Evolutionary conservation across 2,329 filamentous ascomycete genomes (phyloP).

Genomic region (Thielaviopsis ethacetica): DNA sequence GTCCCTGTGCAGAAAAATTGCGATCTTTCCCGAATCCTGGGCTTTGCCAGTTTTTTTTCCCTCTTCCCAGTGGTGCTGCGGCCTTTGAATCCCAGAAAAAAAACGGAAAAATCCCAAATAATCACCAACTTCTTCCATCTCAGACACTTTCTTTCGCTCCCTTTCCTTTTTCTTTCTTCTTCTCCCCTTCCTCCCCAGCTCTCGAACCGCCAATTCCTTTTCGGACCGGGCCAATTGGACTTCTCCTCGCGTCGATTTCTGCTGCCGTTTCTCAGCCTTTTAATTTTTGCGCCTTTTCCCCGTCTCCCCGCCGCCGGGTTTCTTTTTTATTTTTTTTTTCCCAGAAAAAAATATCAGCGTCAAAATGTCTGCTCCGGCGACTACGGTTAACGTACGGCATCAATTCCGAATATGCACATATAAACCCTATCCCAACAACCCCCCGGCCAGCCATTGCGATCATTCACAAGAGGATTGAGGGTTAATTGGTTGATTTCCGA

Average conservation of each 20-base stretch:
- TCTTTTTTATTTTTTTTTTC: not conserved
- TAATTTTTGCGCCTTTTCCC: conserved; percentile 3
- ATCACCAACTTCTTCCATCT: conserved; percentile 7
- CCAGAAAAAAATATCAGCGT: conserved; percentile 4
- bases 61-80: conserved; percentile 22
- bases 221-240: conserved; percentile 11
- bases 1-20: conserved; percentile 21
- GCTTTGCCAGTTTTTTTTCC: conserved; percentile 24
- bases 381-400: conserved; percentile 9
- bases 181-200: not conserved
- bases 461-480: not conserved
- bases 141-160: not conserved
- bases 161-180: not conserved
- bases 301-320: not conserved
- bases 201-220: conserved; percentile 2
- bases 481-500: not conserved
- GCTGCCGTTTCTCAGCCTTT: conserved; percentile 2
- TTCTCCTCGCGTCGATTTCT: conserved; percentile 10
- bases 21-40: conserved; percentile 30
- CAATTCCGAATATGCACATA: not conserved
- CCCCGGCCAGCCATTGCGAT: not conserved
- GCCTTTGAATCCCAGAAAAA: conserved; percentile 22
- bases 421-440: not conserved
- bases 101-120: conserved; percentile 15
- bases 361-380: conserved; percentile 9